These are phyloP conservation scores for Trebouxia sp. DNA, from an alignment of 139 green algal genomes.

Conservation along the genomic window DNA sequence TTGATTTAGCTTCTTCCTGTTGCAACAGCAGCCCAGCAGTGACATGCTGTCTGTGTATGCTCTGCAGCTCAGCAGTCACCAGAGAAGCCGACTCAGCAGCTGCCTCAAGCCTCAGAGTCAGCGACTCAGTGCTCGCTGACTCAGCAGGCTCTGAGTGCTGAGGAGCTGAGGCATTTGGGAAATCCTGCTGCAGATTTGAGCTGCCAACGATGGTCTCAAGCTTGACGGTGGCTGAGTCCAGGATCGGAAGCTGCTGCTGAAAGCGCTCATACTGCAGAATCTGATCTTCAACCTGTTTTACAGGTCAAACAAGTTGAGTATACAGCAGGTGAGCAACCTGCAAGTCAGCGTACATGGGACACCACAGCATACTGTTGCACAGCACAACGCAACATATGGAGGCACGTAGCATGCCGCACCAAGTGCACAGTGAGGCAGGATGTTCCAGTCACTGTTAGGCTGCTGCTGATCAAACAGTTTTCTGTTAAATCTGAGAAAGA, in stretches of 20 bases:
- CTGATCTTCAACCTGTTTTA: too few relatives aligned
- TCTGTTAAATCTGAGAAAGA: neutral
- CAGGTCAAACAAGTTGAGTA: too few relatives aligned
- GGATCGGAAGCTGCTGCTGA: conserved; percentile 12
- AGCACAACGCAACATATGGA: too few relatives aligned
- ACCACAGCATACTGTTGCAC: too few relatives aligned
- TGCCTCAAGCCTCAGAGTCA: conserved; percentile 26
- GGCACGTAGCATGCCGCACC: too few relatives aligned
- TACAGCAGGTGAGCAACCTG: too few relatives aligned
- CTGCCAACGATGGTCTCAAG: conserved; percentile 26
- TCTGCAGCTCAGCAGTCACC: conserved; percentile 32
- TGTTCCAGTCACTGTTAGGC: conserved; percentile 17
- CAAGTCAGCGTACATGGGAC: too few relatives aligned
- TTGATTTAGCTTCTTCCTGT: conserved; percentile 22
- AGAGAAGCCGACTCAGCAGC: conserved; percentile 31
- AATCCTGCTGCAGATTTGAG: neutral
- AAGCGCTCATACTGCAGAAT: too few relatives aligned
- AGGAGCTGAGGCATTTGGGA: neutral
- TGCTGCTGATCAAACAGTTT: conserved; percentile 26
- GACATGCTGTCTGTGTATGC: conserved; percentile 34
- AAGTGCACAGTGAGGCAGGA: too few relatives aligned
- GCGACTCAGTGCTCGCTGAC: neutral
- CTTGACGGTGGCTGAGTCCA: conserved; percentile 22
- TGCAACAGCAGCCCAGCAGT: conserved; percentile 26
- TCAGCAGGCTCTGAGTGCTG: neutral